A percentile compares a stretch with the other conserved stretches of the same genome.
Conservation (phyloP, 768 basidiomycete species). For the Tulasnella sp. region DNA sequence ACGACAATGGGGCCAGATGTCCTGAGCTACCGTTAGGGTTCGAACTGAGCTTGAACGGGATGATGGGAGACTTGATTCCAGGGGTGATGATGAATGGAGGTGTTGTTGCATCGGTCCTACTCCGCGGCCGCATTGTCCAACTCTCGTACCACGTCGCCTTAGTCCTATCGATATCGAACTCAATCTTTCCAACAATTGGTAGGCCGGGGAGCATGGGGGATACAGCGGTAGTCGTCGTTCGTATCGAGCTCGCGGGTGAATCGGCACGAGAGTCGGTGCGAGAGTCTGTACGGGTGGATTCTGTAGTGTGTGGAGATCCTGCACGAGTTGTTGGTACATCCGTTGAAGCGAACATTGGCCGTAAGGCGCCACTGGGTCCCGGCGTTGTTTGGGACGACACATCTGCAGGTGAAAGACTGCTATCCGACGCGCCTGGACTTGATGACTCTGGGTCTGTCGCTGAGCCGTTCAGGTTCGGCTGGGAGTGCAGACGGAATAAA, state of each 20-base stretch:
- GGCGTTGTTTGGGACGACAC: not conserved
- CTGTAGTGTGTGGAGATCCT: not conserved
- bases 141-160: slow-evolving; percentile 80
- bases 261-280: slow-evolving; percentile 2
- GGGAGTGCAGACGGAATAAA: not conserved
- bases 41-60: not conserved
- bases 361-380: not conserved
- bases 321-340: too few relatives aligned
- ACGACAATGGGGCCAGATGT: slow-evolving; percentile 3
- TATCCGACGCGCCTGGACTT: not conserved
- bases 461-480: not conserved
- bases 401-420: not conserved
- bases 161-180: slow-evolving; percentile 81
- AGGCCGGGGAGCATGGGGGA: slow-evolving; percentile 55
- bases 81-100: not conserved
- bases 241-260: not conserved
- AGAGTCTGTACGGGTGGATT: slow-evolving; percentile 17
- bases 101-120: not conserved
- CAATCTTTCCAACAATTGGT: slow-evolving; percentile 84
- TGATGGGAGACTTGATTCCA: slow-evolving; percentile 1
- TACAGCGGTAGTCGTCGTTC: slow-evolving; percentile 23
- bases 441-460: not conserved
- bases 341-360: too few relatives aligned
- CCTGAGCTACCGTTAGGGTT: not conserved
- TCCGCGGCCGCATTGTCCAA: slow-evolving; percentile 42